A percentile compares a stretch with the other conserved stretches of the same genome.
These are phyloP conservation scores for Mortierella sp. DNA, from an alignment of 371 early-diverging fungal species.

Conservation along the genomic window DNA sequence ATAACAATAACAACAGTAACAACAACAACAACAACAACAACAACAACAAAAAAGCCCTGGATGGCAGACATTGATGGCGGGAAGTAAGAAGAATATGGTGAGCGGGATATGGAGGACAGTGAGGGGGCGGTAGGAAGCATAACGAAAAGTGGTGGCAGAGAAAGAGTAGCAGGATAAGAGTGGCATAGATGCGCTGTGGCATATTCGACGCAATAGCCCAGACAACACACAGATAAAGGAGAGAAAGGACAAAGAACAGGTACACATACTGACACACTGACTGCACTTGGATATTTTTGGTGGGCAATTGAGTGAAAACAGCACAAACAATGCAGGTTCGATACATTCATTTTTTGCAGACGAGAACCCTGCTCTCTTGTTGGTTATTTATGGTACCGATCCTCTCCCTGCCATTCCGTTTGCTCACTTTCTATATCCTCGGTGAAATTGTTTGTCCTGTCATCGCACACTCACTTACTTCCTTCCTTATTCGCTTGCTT, in stretches of 20 bases:
- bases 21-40: too few species aligned
- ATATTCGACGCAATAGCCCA: not conserved
- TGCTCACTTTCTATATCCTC: not conserved
- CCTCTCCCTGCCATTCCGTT: not conserved
- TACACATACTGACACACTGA: too few species aligned
- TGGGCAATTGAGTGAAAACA: not conserved
- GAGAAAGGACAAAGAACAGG: not conserved
- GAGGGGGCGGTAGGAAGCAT: too few species aligned
- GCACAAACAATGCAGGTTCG: not conserved
- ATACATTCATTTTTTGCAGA: not conserved
- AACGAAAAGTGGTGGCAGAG: too few species aligned
- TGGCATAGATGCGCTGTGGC: not conserved
- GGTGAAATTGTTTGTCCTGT: too few species aligned
- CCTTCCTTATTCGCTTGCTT: too few species aligned
- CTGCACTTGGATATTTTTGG: slow-evolving; percentile 2
- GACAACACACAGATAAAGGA: not conserved
- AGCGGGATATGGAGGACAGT: not conserved
- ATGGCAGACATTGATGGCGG: not conserved
- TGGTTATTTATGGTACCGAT: not conserved
- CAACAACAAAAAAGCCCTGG: not conserved
- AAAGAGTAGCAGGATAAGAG: not conserved
- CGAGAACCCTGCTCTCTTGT: not conserved
- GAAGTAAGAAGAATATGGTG: not conserved
- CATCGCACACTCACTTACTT: too few species aligned
- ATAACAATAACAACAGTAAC: not conserved